These are phyloP conservation scores for Trichomonas vaginalis DNA, from an alignment of 208 protist species.

Conservation along the genomic window DNA sequence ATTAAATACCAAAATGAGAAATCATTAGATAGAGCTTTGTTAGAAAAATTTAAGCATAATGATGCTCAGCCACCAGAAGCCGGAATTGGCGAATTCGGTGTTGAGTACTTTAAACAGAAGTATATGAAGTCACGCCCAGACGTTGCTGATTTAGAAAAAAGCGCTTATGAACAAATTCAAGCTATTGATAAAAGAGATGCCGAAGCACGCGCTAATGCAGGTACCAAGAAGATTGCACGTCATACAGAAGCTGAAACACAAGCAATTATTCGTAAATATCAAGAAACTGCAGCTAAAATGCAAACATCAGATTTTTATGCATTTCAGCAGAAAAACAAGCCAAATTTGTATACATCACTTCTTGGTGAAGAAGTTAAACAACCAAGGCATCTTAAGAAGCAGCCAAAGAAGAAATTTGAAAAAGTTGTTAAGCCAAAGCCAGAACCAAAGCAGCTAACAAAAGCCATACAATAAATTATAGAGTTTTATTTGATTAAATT, in stretches of 20 bases:
- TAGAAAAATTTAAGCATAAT: neutral
- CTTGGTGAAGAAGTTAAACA: neutral
- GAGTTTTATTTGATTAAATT: too few relatives aligned
- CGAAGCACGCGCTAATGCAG: neutral
- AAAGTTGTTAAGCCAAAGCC: neutral
- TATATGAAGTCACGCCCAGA: neutral
- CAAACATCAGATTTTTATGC: neutral
- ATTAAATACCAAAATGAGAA: neutral
- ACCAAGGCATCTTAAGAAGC: neutral
- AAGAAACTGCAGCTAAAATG: neutral
- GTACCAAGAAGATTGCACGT: neutral
- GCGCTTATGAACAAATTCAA: neutral
- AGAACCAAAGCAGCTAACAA: too few relatives aligned
- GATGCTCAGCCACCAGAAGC: neutral
- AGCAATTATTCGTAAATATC: neutral
- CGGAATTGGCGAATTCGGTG: neutral
- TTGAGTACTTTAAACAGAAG: neutral
- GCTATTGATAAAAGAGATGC: neutral
- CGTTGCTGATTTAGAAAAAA: neutral
- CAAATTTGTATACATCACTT: neutral
- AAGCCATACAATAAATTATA: too few relatives aligned
- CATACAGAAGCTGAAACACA: neutral
- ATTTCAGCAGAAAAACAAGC: neutral
- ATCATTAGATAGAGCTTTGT: neutral
- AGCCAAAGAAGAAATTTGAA: neutral